Percentiles rank a stretch among this genome's conserved stretches.
Conservation (phyloP, 176 grass and related monocot genomes). For the Pontederia paniculata region DNA sequence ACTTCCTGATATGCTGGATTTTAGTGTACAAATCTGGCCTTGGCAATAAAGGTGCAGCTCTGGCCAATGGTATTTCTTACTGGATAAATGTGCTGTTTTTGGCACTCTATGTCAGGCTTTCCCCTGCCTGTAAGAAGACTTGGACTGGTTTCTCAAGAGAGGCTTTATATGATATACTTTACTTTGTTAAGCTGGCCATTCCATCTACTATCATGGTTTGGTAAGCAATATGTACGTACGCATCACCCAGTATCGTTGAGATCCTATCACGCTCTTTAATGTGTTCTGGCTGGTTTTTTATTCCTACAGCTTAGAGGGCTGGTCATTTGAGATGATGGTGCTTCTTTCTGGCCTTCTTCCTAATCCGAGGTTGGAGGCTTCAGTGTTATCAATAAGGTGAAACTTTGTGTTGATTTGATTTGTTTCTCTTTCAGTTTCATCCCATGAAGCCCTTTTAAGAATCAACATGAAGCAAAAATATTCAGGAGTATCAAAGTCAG, state of each 20-base stretch:
- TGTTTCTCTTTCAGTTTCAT: not conserved
- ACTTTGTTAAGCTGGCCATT: conserved; percentile 42
- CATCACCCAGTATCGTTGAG: no score
- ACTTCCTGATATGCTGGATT: conserved; percentile 57
- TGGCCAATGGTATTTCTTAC: conserved; percentile 42
- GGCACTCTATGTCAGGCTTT: conserved; percentile 42
- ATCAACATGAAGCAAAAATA: no score
- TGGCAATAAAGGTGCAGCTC: conserved; percentile 52
- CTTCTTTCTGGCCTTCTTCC: conserved; percentile 84
- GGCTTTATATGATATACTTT: conserved; percentile 33
- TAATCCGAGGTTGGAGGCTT: conserved; percentile 71
- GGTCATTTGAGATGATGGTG: conserved; percentile 78
- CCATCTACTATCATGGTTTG: conserved; percentile 57
- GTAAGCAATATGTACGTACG: no score
- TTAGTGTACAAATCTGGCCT: conserved; percentile 57
- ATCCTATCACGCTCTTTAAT: not conserved
- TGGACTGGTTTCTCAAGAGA: conserved; percentile 33
- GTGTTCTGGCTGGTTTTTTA: not conserved
- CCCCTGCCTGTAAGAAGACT: conserved; percentile 46
- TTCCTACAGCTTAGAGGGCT: conserved; percentile 57
- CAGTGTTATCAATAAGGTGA: conserved; percentile 58
- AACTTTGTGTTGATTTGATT: not conserved
- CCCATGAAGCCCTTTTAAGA: not conserved
- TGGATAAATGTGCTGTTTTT: conserved; percentile 48
- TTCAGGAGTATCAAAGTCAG: no score